Evolutionary conservation across 106 monocot species (phyloP).

Genomic region (Dendrobium huoshanense): DNA sequence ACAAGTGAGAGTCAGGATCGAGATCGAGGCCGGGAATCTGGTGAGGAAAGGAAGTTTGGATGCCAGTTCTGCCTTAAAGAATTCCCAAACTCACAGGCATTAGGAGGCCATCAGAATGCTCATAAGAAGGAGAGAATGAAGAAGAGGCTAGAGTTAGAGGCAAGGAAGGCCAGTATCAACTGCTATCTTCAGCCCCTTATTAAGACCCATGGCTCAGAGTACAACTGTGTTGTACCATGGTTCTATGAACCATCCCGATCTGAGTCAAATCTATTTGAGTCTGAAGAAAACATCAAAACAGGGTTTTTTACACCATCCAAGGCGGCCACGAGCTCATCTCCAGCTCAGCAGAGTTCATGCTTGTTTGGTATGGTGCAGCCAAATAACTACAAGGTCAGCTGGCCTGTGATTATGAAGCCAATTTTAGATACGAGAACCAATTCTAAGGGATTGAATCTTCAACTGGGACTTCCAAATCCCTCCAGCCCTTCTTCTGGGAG

Average conservation of each 20-base stretch:
- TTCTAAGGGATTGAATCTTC: conserved; percentile 8
- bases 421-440: neutral
- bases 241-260: neutral
- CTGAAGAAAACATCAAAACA: neutral
- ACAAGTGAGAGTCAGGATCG: neutral
- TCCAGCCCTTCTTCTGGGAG: neutral
- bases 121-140: conserved; percentile 82
- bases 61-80: conserved; percentile 68
- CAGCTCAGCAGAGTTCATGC: conserved; percentile 1
- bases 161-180: conserved; percentile 25
- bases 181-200: conserved; percentile 46
- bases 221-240: neutral
- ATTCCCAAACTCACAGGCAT: conserved; percentile 65
- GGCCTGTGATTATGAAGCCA: conserved; percentile 8
- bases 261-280: neutral
- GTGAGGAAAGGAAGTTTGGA: conserved; percentile 29
- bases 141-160: conserved; percentile 55
- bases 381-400: neutral
- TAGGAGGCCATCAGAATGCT: conserved; percentile 81
- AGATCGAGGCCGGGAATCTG: neutral
- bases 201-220: conserved; percentile 19
- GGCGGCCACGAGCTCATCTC: neutral
- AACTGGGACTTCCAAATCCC: neutral
- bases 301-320: neutral
- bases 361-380: conserved; percentile 2